Base-by-base conservation (phyloP, 768 basidiomycete genomes). In the Termitomyces heimii region DNA sequence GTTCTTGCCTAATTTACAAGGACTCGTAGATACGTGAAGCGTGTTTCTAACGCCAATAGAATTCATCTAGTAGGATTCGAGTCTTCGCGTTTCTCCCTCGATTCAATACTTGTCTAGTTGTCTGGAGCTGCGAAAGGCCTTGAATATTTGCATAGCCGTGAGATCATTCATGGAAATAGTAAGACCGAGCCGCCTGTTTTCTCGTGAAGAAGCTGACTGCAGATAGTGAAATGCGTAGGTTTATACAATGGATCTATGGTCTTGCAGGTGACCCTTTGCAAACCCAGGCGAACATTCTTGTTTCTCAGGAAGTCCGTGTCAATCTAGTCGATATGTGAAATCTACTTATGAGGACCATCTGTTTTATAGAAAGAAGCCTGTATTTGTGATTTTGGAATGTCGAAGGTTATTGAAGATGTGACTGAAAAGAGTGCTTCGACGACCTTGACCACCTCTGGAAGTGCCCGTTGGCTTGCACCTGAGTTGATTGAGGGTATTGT, bases 301-400 rank as follows among this genome's bases (percentile, higher is more conserved):
- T 86, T 18, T 77, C 80, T 2, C 66, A 68, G n/a, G 66, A 73
- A 55, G 84, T 82, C 57, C 63, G 70, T 56, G 46, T 4, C 12
- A 32, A 56, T 42, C 28, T 20, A 28, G 20, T 13, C 34, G 29
- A 45, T 26, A 29, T 37, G 26, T 3, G 6, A 18, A 37, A 22
- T 22, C 4, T 43, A 53, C 53, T 57, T 26, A 48, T 24, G 24
- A 49, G 6, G 20, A 49, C 46, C 29, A 18, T 56, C 18, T 8
- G 26, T 37, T 39, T 28, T 13, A 5, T 51, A 85, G 84, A 78
- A 75, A 13, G 71, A 79, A 59, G 78, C 83, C 26, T 73, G 79
- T 32, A 80, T 86, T 14, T 82, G 80, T 58, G 84, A 86, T 61
- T 86, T 86, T 64, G 83, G 84, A 43, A 79, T 85, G 71, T 80